Percentiles rank a stretch among this genome's conserved stretches.
phyloP scores from a whole-genome alignment of 257 asterid genomes.

The Euphrasia confusa region DNA sequence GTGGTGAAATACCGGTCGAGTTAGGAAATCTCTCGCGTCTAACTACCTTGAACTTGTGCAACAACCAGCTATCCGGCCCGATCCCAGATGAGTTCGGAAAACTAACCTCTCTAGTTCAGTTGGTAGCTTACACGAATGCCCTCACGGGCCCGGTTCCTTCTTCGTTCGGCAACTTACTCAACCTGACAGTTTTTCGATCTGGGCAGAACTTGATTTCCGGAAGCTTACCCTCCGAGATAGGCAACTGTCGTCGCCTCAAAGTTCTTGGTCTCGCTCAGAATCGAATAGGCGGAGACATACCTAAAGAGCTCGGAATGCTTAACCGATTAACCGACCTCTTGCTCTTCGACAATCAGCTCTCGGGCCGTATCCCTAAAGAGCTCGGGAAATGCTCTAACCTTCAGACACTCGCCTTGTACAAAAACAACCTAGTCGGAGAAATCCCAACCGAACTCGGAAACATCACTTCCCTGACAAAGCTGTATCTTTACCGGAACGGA shows the following conservation, averaged over 20 bases:
- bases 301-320: conserved; percentile 79
- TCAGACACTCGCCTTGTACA: conserved; percentile 61
- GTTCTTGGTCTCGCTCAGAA: conserved; percentile 86
- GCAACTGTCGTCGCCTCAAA: conserved; percentile 46
- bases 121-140: conserved; percentile 78
- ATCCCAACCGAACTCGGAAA: conserved; percentile 70
- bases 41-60: conserved; percentile 48
- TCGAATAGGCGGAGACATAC: conserved; percentile 53
- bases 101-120: conserved; percentile 55
- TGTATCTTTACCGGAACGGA: conserved; percentile 67
- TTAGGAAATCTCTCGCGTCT: conserved; percentile 46
- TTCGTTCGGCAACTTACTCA: conserved; percentile 58
- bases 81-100: conserved; percentile 70
- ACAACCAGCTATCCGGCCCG: conserved; percentile 63
- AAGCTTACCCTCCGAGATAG: conserved; percentile 63
- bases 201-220: conserved; percentile 83
- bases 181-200: conserved; percentile 54
- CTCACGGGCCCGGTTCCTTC: conserved; percentile 68
- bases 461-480: conserved; percentile 33
- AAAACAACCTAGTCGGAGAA: conserved; percentile 65
- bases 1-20: conserved; percentile 65
- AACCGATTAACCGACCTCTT: conserved; percentile 45
- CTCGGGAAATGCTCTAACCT: conserved; percentile 67
- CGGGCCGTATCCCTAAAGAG: conserved; percentile 73
- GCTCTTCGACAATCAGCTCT: conserved; percentile 70